A percentile compares a stretch with the other conserved stretches of the same genome.
phyloP scores from a whole-genome alignment of 2,329 filamentous ascomycete genomes.

The Fusarium sororula region DNA sequence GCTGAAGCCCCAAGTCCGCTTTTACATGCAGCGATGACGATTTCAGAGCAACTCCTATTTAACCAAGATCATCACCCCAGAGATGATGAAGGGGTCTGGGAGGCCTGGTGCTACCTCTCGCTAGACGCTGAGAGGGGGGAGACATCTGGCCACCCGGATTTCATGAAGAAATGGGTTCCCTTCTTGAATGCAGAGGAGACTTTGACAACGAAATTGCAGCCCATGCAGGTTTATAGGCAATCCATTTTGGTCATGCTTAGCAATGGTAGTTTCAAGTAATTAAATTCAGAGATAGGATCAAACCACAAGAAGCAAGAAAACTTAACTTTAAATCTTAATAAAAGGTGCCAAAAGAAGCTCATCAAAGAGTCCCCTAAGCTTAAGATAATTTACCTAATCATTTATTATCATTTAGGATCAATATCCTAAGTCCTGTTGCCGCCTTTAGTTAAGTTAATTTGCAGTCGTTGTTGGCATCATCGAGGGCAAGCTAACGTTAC shows the following conservation, averaged over 20 bases:
- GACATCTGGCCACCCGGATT: neutral
- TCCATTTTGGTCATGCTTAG: neutral
- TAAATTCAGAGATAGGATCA: neutral
- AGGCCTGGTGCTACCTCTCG: neutral
- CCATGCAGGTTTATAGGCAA: neutral
- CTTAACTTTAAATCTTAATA: no score
- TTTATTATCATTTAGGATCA: neutral
- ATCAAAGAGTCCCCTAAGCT: no score
- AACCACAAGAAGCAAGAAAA: neutral
- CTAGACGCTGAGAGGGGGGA: neutral
- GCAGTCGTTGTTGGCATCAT: neutral
- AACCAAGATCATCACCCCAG: neutral
- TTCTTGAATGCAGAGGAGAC: neutral
- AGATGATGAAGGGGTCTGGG: neutral
- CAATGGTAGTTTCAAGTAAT: neutral
- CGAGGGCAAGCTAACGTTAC: neutral
- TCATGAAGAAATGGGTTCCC: neutral
- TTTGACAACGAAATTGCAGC: neutral
- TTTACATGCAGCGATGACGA: neutral
- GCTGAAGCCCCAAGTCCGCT: neutral
- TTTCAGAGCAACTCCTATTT: neutral
- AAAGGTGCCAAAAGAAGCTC: no score
- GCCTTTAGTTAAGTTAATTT: neutral
- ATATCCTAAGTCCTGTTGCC: neutral
- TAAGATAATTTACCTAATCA: neutral